Evolutionary conservation across 1,139 yeast genomes (phyloP), one percentile per base, ranked within the genome.

Genomic region (Kodamaea ohmeri): DNA sequence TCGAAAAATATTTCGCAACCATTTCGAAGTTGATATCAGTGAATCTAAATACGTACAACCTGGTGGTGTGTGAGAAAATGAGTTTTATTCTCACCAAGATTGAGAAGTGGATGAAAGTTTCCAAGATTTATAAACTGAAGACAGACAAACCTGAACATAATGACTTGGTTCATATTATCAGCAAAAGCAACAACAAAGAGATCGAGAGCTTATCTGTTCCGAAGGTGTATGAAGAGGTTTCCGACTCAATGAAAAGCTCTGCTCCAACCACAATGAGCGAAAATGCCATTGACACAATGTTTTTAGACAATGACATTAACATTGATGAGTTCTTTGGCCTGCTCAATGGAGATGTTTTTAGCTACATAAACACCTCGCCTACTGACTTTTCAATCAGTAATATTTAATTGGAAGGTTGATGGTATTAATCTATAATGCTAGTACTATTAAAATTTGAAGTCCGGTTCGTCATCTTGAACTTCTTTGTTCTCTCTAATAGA

Each of bases 81-180:
- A 50, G 63, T 2, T 57, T 60, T 25, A 64, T 73, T n/a, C 51
- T 74, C 37, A 55, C 62, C 11, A 62, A 73, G 38, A 65, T 73
- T 25, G 66, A 66, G 31, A 70, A 67, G 47, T 73, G 79, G 77
- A 71, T 74, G 63, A 62, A 56, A 33, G 60, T 71, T 13, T 69
- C 76, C 2, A 61, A 56, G 37, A 54, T 51, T 25, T 60, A 46
- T 39, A 43, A 44, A 13, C 25, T 13, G 31, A 39, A 26, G 21
- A 32, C 27, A 4, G 36, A 34, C n/a, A 21, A 21, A 11, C 38
- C 25, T 21, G 30, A 31, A 22, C 32, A 35, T 11, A 36, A 39
- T 7, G 55, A 53, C 35, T 66, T 73, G 56, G 67, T 71, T 17
- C 66, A 63, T 36, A 52, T 74, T 39, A 60, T 73, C 37, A 64